Base-by-base conservation (phyloP, 73 alveolate genomes). In the Paramecium sexaurelia region DNA sequence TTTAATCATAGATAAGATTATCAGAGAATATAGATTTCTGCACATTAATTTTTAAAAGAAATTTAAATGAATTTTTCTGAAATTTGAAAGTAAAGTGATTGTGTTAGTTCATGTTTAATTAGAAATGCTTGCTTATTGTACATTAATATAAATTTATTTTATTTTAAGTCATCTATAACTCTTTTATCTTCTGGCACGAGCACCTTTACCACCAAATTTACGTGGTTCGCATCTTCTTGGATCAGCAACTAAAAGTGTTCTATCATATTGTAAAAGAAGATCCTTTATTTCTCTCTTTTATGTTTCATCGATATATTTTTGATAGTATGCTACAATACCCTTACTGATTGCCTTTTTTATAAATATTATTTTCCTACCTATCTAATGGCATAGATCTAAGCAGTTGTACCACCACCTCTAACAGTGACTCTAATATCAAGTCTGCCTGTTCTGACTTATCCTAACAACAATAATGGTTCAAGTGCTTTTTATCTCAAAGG, bases 171-270 rank as follows among this genome's bases (percentile, higher is more conserved):
- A 88, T 88, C 99, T 93, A 96, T 97, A 97, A 82, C 98, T 93
- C 95, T 97, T 97, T 92, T 97, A 98, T 94, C 89, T 93, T 96
- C 98, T 94, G 35, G 99, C 95, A 95, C 99, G 97, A 88, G 99
- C 99, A 85, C 99, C 98, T 66, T 88, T 94, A 87, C 99, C 99
- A 40, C 99, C 99, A 93, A 94, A 98, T 95, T 98, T 97, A 98
- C 98, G 98, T 85, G 99, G 99, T 92, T 98, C 99, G 87, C 98
- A 92, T 94, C 99, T 98, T 93, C 99, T 98, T 92, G 98, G 98
- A 93, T 98, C 99, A 32, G 99, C 98, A 55, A 98, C 99, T 89
- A 98, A 92, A 92, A 98, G 95, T 92, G 98, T 94, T 92, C 99
- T 96, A 94, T 98, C 99, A 96, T 98, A 98, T 94, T 96, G 98